phyloP scores from a whole-genome alignment of 441 rosid genomes.

The Jatropha podagrica region DNA sequence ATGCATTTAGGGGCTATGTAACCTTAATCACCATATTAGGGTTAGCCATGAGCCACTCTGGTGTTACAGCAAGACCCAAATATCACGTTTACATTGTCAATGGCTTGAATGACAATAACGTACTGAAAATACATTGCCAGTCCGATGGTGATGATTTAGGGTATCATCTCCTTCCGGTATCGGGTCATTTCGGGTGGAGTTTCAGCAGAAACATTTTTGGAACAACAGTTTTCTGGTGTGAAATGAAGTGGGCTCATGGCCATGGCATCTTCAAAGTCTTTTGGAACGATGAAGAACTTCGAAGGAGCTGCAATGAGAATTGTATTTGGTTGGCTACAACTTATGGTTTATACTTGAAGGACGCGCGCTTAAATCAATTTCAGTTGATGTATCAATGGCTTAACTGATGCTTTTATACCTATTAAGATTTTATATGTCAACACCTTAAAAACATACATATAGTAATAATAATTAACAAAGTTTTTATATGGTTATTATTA shows the following conservation, averaged over 20 bases:
- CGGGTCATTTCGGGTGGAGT: not conserved
- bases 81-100: not conserved
- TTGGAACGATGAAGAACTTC: not conserved
- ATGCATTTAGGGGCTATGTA: not conserved
- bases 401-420: not conserved
- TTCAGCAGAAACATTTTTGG: not conserved
- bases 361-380: not conserved
- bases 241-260: constrained; percentile 4
- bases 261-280: not conserved
- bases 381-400: not conserved
- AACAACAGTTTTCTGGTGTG: not conserved
- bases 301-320: not conserved
- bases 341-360: not conserved
- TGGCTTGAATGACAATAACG: not conserved
- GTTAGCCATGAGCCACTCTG: not conserved
- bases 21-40: not conserved
- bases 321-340: not conserved
- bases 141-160: constrained; percentile 2
- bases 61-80: not conserved
- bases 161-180: not conserved
- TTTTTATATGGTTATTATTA: too few species aligned
- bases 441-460: too few species aligned
- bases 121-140: not conserved
- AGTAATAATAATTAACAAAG: too few species aligned
- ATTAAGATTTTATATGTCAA: too few species aligned